Percentiles rank a stretch among this genome's conserved stretches.
Conservation (phyloP, 306 rosid genomes). For the Malus orientalis region DNA sequence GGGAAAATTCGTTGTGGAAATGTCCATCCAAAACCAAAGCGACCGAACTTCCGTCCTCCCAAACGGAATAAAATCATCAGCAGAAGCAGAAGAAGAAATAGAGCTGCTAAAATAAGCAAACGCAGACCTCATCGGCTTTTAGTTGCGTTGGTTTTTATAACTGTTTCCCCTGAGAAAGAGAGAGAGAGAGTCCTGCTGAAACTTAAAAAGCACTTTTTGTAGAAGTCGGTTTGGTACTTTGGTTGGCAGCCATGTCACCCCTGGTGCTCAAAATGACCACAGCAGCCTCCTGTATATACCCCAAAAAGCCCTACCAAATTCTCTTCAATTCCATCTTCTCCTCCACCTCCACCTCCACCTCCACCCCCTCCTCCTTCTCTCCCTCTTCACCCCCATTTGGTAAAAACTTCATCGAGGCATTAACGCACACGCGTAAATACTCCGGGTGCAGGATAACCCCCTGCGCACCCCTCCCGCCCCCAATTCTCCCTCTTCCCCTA, state of each 20-base stretch:
- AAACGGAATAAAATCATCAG: not conserved
- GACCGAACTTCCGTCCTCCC: not conserved
- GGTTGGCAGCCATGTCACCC: conserved; percentile 4
- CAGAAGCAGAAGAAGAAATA: not conserved
- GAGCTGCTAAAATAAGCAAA: not conserved
- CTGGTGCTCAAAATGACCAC: conserved; percentile 18
- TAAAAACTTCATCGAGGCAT: not conserved
- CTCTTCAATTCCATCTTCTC: not conserved
- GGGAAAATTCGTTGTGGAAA: not conserved
- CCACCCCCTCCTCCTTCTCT: not conserved
- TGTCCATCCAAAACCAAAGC: not conserved
- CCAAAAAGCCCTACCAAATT: not conserved
- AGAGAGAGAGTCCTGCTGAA: not conserved
- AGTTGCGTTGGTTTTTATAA: not conserved
- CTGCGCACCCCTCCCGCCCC: conserved; percentile 25
- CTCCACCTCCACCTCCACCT: not conserved
- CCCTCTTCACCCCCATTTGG: not conserved
- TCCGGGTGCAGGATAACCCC: conserved; percentile 22
- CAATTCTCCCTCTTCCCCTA: not conserved
- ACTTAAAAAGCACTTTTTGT: not conserved
- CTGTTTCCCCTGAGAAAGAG: not conserved
- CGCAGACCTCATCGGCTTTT: not conserved
- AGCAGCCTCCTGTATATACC: conserved; percentile 15
- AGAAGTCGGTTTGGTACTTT: not conserved
- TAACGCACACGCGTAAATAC: not conserved